Evolutionary conservation across 257 asterid species (phyloP), one percentile per base, ranked within the genome.

Genomic region (Ilex aquifolium): DNA sequence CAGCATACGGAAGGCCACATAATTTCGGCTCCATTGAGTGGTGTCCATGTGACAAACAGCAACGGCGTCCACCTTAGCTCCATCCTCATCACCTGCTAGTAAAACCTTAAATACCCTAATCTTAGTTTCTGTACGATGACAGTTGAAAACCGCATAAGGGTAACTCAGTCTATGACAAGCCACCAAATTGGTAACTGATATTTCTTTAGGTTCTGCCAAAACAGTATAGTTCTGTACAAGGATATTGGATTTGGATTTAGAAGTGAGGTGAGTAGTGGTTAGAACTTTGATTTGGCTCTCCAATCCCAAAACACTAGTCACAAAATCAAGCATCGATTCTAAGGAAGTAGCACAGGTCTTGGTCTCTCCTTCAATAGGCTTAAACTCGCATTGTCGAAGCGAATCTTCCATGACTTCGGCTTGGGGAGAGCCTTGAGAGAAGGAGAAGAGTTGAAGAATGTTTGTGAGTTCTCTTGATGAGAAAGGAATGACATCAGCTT

Each of bases 1-100:
- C 0, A 85, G 92, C 76, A 90, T 74, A 32, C 68, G 57, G 68
- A 87, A 87, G 14, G 92, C 72, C 14, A 79, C 76, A 13, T 90
- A 95, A 58, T 73, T 77, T 39, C 52, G 80, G 60, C 79, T 80
- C 95, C 97, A 90, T 15, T 71, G 80, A 12, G 96, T 82, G 9
- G 97, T 90, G 74, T 87, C 95, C 92, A 90, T 77, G 62, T 87
- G 97, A 71, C 97, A 87, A 60, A 87, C 87, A 12, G 95, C 95
- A 53, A 87, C 42, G 31, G 95, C 95, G 40, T 90, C 82, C 3
- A 82, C 81, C 77, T 65, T 49, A 10, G 80, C 85, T 0, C 82
- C 95, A 48, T 76, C 68, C 65, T n/a, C n/a, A n/a, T 82, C 86
- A 3, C 88, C 81, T 0, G 51, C 64, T 10, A 90, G 73, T 2